A percentile compares a stretch with the other conserved stretches of the same genome.
Evolutionary conservation across 805 yeast species (phyloP).

Genomic region (Hanseniaspora jakobsenii): DNA sequence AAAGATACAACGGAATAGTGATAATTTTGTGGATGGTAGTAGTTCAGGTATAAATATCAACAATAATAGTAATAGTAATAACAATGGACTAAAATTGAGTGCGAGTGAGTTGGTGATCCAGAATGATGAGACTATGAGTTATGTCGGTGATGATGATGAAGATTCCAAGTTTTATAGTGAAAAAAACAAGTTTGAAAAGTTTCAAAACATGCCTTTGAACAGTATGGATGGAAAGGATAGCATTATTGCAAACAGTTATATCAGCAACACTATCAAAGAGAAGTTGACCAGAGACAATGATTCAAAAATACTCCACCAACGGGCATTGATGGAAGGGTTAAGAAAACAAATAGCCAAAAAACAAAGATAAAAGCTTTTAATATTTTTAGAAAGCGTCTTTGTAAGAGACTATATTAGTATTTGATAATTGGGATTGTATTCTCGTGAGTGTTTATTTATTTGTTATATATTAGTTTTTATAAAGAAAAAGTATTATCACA

Average conservation of each 20-base stretch:
- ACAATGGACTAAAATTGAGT: too few relatives aligned
- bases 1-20: neutral
- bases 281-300: conserved; percentile 5
- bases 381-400: neutral
- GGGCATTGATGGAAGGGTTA: neutral
- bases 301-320: neutral
- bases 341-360: neutral
- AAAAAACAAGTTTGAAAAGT: conserved; percentile 1
- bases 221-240: too few relatives aligned
- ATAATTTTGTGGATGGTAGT: neutral
- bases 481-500: too few relatives aligned
- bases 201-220: too few relatives aligned
- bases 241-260: too few relatives aligned
- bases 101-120: too few relatives aligned
- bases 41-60: neutral
- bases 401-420: neutral
- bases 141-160: conserved; percentile 8
- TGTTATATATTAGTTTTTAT: too few relatives aligned
- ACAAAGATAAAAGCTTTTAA: neutral
- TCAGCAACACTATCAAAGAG: too few relatives aligned
- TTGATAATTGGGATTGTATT: neutral
- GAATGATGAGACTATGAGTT: neutral
- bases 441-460: too few relatives aligned
- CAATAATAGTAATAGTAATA: neutral
- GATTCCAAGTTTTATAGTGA: conserved; percentile 14